phyloP scores from a whole-genome alignment of 495 filamentous ascomycete genomes.

The Penicillium odoratum region DNA sequence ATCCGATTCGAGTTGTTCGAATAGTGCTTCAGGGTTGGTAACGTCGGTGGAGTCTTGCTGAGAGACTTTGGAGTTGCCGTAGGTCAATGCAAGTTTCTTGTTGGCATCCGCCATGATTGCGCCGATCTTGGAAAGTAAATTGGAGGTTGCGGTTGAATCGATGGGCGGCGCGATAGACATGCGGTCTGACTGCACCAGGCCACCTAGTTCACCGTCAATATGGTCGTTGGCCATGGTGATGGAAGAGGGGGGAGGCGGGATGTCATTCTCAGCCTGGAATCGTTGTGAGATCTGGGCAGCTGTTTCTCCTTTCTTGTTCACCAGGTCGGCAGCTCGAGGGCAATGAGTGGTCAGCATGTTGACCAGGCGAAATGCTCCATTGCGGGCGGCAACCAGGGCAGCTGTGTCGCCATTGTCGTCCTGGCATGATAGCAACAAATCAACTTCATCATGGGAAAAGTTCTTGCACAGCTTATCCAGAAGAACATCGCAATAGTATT shows the following conservation, averaged over 20 bases:
- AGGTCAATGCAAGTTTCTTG: conserved; percentile 42
- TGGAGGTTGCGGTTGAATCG: conserved; percentile 33
- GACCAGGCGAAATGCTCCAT: conserved; percentile 50
- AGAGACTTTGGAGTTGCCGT: conserved; percentile 39
- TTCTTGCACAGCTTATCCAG: conserved; percentile 77
- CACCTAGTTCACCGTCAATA: conserved; percentile 30
- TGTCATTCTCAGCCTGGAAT: conserved; percentile 32
- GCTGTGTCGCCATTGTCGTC: conserved; percentile 88
- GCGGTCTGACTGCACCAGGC: conserved; percentile 25
- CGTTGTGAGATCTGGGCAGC: conserved; percentile 69
- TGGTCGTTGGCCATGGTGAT: conserved; percentile 48
- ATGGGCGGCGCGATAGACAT: conserved; percentile 16
- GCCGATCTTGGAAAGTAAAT: conserved; percentile 43
- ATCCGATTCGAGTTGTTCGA: conserved; percentile 46
- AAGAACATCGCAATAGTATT: conserved; percentile 91
- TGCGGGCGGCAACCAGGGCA: conserved; percentile 79
- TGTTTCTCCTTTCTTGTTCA: conserved; percentile 74
- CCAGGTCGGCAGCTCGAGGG: conserved; percentile 73
- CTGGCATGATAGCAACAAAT: conserved; percentile 66
- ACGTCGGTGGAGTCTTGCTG: conserved; percentile 42
- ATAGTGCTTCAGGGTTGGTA: conserved; percentile 44
- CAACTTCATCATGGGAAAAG: conserved; percentile 65
- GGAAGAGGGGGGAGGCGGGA: conserved; percentile 43
- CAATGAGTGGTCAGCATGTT: conserved; percentile 52
- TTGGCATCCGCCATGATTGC: conserved; percentile 47